A percentile compares a stretch with the other conserved stretches of the same genome.
Evolutionary conservation across 306 rosid species (phyloP).

Genomic region (barrel medic (Medicago truncatula)): MtrunA17r5.0-ANR NC_053045.1:63818001-63818500

Average conservation of each 20-base stretch:
- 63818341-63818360: conserved; percentile 26
- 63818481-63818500: conserved; percentile 15
- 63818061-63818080: background rate
- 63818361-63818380: conserved; percentile 36
- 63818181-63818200: background rate
- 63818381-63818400: conserved; percentile 18
- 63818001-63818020: too few relatives aligned
- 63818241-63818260: background rate
- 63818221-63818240: background rate
- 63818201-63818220: background rate
- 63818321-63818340: conserved; percentile 26
- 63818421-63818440: conserved; percentile 4
- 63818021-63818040: too few relatives aligned
- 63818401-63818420: background rate
- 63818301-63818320: too few relatives aligned
- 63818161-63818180: background rate
- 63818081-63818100: background rate
- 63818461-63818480: conserved; percentile 38
- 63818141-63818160: background rate
- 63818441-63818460: background rate
- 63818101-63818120: too few relatives aligned
- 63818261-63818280: background rate
- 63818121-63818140: background rate
- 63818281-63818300: too few relatives aligned
- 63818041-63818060: background rate